Conservation (phyloP, 495 filamentous ascomycete species). For the Poronia punctata region DNA sequence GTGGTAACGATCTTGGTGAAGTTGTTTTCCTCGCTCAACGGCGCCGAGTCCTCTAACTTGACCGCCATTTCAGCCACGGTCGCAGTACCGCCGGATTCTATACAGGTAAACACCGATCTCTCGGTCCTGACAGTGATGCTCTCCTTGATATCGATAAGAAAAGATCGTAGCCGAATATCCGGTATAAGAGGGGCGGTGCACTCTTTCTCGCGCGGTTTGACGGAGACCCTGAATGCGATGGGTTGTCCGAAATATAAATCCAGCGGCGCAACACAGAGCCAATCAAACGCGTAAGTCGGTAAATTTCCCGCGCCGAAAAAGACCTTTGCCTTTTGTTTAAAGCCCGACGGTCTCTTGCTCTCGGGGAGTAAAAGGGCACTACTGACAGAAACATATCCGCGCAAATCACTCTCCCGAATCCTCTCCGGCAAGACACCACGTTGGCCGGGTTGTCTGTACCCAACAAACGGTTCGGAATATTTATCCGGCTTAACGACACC, state of each 20-base stretch:
- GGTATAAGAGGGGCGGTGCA: slow-evolving; percentile 7
- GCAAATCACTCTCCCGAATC: not conserved
- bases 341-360: slow-evolving; percentile 4
- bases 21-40: slow-evolving; percentile 3
- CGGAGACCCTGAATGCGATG: not conserved
- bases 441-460: slow-evolving; percentile 3
- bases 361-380: slow-evolving; percentile 7
- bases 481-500: not conserved
- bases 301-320: slow-evolving; percentile 3
- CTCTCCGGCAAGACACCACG: not conserved
- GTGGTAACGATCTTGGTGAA: slow-evolving; percentile 7
- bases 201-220: slow-evolving; percentile 3
- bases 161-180: not conserved
- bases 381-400: not conserved
- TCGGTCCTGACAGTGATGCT: not conserved
- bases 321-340: slow-evolving; percentile 9
- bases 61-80: not conserved
- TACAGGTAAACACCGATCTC: not conserved
- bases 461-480: slow-evolving; percentile 2
- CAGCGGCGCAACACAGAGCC: slow-evolving; percentile 1
- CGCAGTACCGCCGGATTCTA: not conserved
- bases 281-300: slow-evolving; percentile 9
- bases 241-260: slow-evolving; percentile 3
- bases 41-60: not conserved
- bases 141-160: slow-evolving; percentile 1